Evolutionary conservation across 257 asterid species (phyloP), one percentile per base, ranked within the genome.

Genomic region (Catharanthus roseus): DNA sequence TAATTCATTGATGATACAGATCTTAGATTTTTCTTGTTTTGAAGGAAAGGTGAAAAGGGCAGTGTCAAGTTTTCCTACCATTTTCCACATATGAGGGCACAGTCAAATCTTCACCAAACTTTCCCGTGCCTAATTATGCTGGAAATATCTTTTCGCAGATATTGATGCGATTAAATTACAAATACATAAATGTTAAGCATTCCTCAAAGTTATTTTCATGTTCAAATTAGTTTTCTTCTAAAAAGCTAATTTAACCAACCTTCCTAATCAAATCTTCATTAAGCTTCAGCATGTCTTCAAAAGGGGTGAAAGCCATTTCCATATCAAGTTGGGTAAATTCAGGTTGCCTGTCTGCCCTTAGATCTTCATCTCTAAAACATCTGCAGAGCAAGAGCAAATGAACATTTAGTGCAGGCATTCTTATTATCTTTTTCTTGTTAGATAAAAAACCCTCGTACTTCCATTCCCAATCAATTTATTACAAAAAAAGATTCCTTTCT

Each of bases 271-370:
- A 80, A 86, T 95, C 96, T 84, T 95, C 99, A 78, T 91, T 95
- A 79, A 95, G 90, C 72, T 82, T 95, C 80, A 91, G 86, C 97
- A 95, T 89, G 81, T 95, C 97, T 86, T 89, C 97, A 69, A 91
- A 75, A 41, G 98, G 92, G 64, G 96, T 87, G 83, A 95, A 95
- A 57, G 97, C 96, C 97, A 95, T 72, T 78, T 95, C 99, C 87
- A 95, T 85, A 85, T 95, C 99, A 50, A 91, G 91, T 76, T 95
- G 98, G 0, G 99, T 91, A 75, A 95, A 95, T 86, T 95, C 98
- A 2, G 99, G 98, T 78, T 95, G 99, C 74, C 99, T 90, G 77
- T 95, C 98, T 45, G 99, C 99, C 81, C 99, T 89, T 55, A 95
- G 86, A 87, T 91, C 99, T 84, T 95, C 99, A 85, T 95, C 99